A percentile compares a stretch with the other conserved stretches of the same genome.
phyloP scores from a whole-genome alignment of 2,329 filamentous ascomycete genomes.

The Thelonectria blattea region DNA sequence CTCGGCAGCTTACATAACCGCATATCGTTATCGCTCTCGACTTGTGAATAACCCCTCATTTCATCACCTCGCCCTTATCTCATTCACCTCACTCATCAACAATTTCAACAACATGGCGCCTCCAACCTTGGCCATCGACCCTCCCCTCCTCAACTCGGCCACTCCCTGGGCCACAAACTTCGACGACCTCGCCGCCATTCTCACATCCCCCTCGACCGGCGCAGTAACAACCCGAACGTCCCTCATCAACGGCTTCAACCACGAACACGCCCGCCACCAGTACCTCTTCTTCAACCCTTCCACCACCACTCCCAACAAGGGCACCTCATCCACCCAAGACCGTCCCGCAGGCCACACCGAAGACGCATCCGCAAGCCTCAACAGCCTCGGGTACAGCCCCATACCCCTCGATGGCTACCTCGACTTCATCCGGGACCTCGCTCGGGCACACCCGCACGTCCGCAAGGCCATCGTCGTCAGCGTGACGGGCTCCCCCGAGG shows the following conservation, averaged over 20 bases:
- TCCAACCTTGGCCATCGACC: slow-evolving; percentile 55
- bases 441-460: slow-evolving; percentile 27
- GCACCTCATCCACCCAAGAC: slow-evolving; percentile 26
- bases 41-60: not conserved
- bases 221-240: slow-evolving; percentile 78
- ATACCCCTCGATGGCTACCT: slow-evolving; percentile 65
- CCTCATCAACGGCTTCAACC: slow-evolving; percentile 67
- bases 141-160: slow-evolving; percentile 76
- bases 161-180: slow-evolving; percentile 76
- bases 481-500: slow-evolving; percentile 67
- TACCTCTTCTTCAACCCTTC: slow-evolving; percentile 67
- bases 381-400: slow-evolving; percentile 78
- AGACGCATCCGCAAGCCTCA: slow-evolving; percentile 56
- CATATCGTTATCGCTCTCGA: not conserved
- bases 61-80: not conserved
- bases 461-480: slow-evolving; percentile 71
- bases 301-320: slow-evolving; percentile 32
- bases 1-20: not conserved
- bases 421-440: slow-evolving; percentile 57
- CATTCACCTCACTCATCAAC: not conserved
- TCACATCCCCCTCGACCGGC: slow-evolving; percentile 67
- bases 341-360: slow-evolving; percentile 32
- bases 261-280: slow-evolving; percentile 66
- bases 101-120: slow-evolving; percentile 32
- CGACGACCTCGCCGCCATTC: slow-evolving; percentile 66